Percentiles rank a stretch among this genome's conserved stretches.
Conservation (phyloP, 2,329 filamentous ascomycete genomes). For the Colletotrichum sp. region DNA sequence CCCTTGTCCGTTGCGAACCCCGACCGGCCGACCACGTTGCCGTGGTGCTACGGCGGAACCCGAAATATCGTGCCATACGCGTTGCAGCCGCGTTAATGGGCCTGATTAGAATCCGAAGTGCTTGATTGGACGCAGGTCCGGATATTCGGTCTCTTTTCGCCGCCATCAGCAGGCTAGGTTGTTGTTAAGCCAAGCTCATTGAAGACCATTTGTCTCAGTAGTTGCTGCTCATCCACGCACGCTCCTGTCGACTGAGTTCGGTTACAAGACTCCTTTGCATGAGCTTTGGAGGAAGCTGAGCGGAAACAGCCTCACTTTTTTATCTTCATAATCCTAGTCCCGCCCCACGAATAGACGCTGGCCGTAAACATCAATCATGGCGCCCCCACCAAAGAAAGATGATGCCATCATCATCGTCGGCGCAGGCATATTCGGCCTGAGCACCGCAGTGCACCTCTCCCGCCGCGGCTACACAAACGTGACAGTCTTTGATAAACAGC, state of each 20-base stretch:
- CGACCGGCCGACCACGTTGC: background rate
- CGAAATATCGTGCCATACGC: background rate
- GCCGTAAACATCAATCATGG: background rate
- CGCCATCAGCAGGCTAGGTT: background rate
- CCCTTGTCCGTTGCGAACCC: background rate
- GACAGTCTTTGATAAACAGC: slow-evolving; percentile 53
- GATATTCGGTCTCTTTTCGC: background rate
- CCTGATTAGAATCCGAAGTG: background rate
- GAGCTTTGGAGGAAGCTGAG: background rate
- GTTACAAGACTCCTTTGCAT: background rate
- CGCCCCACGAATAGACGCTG: background rate
- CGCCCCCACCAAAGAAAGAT: background rate
- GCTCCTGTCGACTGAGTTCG: background rate
- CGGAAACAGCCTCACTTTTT: background rate
- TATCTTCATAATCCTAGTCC: background rate
- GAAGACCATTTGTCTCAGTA: background rate
- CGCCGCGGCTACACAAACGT: slow-evolving; percentile 49
- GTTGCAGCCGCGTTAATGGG: fast-evolving
- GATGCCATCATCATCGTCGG: slow-evolving; percentile 31
- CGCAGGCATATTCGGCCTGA: slow-evolving; percentile 33
- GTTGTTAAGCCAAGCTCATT: background rate
- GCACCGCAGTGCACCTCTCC: slow-evolving; percentile 30
- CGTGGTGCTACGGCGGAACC: background rate
- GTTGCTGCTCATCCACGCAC: background rate
- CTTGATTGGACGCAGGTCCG: background rate